Percentiles rank a stretch among this genome's conserved stretches.
These are phyloP conservation scores for Penicillium sp. DNA, from an alignment of 2,329 filamentous ascomycete species.

Conservation along the genomic window DNA sequence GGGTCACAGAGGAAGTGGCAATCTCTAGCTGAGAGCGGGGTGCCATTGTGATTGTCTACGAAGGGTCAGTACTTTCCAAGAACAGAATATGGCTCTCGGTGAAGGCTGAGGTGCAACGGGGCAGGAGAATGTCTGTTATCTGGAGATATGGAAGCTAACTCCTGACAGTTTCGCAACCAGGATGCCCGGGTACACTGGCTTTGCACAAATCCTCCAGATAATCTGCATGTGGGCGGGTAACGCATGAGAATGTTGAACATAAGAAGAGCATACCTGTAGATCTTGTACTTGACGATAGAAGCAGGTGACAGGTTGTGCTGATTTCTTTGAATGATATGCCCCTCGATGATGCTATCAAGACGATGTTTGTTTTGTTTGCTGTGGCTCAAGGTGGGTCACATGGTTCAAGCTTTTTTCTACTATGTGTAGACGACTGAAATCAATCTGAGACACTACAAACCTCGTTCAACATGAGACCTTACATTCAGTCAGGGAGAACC, in stretches of 20 bases:
- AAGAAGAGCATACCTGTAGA: background rate
- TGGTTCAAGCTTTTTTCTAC: background rate
- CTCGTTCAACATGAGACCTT: background rate
- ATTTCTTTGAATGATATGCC: conserved; percentile 8
- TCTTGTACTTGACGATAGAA: background rate
- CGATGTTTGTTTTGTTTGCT: conserved; percentile 5
- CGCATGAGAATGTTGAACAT: background rate
- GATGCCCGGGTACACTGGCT: background rate
- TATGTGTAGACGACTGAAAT: background rate
- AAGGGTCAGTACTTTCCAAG: conserved; percentile 5
- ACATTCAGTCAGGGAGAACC: no score
- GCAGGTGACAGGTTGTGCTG: background rate
- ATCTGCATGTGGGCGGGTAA: background rate
- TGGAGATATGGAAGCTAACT: background rate
- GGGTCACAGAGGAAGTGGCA: conserved; percentile 71
- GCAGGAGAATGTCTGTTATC: background rate
- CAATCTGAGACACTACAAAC: background rate
- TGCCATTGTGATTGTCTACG: conserved; percentile 56
- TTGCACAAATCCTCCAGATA: background rate
- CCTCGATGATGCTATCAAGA: conserved; percentile 21
- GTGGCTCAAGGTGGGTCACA: background rate
- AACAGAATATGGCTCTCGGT: background rate
- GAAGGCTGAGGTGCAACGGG: background rate
- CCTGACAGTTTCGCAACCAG: background rate
- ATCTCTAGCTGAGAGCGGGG: conserved; percentile 80